Evolutionary conservation across 1,284 basidiomycete species (phyloP).

Genomic region (Cystobasidium slooffiae): DNA sequence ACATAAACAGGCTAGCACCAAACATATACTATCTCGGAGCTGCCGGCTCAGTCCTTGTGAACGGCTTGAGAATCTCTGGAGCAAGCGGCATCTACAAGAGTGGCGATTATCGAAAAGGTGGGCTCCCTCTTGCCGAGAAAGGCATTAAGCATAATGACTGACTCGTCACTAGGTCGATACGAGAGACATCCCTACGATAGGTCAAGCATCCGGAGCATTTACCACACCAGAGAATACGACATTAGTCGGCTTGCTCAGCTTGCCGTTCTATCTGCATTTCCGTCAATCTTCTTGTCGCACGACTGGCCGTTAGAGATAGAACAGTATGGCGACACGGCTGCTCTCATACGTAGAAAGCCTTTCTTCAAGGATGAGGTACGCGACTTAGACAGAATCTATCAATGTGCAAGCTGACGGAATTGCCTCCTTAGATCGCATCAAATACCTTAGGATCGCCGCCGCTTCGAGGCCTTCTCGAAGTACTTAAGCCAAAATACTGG

Average conservation of each 20-base stretch:
- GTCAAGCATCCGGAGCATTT: conserved; percentile 76
- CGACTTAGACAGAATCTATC: not conserved
- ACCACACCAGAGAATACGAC: conserved; percentile 88
- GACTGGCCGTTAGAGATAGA: conserved; percentile 94
- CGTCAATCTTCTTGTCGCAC: conserved; percentile 85
- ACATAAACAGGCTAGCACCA: conserved; percentile 72
- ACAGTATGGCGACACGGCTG: conserved; percentile 72
- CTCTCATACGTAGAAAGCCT: conserved; percentile 75
- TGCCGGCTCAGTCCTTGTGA: conserved; percentile 84
- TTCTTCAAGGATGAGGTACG: conserved; percentile 74
- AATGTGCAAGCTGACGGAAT: not conserved
- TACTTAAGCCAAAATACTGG: conserved; percentile 86
- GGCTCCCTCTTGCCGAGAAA: conserved; percentile 48
- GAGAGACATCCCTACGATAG: conserved; percentile 72
- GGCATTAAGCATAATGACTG: not conserved
- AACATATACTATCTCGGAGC: conserved; percentile 97
- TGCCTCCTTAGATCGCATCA: conserved; percentile 60
- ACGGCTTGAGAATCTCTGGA: conserved; percentile 84
- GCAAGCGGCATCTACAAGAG: conserved; percentile 90
- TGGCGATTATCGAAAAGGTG: conserved; percentile 77
- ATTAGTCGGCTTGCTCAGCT: conserved; percentile 76
- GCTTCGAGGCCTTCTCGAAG: conserved; percentile 74
- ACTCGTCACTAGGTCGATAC: conserved; percentile 65
- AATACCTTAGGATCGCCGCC: conserved; percentile 87
- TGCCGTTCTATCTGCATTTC: conserved; percentile 62